These are phyloP conservation scores for Trifolium dubium DNA, from an alignment of 306 rosid species.

Conservation along the genomic window DNA sequence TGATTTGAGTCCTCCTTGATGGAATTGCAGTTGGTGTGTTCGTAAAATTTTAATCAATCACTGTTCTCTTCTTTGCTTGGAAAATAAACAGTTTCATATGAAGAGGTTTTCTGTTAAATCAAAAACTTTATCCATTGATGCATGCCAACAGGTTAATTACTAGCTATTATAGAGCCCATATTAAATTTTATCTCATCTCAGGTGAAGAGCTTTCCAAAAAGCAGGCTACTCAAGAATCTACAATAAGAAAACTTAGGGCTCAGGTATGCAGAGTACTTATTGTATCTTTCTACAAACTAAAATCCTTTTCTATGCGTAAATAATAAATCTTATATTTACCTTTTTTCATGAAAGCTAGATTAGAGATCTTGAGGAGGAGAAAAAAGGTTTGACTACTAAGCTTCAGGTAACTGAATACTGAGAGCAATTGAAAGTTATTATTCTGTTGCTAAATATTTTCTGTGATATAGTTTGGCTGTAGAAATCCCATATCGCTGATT, in stretches of 20 bases:
- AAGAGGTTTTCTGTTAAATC: constrained; percentile 25
- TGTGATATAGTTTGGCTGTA: constrained; percentile 10
- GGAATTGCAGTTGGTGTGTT: constrained; percentile 22
- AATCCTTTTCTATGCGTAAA: constrained; percentile 29
- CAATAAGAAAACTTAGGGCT: constrained; percentile 88
- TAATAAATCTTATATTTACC: constrained; percentile 36
- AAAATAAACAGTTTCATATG: constrained; percentile 27
- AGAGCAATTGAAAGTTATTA: constrained; percentile 13
- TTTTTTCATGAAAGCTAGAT: constrained; percentile 79
- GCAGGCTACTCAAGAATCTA: constrained; percentile 96
- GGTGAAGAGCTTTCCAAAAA: constrained; percentile 99
- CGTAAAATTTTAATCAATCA: no score
- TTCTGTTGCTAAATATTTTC: constrained; percentile 6
- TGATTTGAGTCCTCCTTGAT: constrained; percentile 23
- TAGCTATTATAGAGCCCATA: constrained; percentile 20
- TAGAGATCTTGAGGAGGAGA: constrained; percentile 99
- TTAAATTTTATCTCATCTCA: constrained; percentile 48
- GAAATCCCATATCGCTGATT: constrained; percentile 20
- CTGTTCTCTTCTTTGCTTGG: constrained; percentile 19
- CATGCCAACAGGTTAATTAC: constrained; percentile 27
- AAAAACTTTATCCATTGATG: constrained; percentile 15
- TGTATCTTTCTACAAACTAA: constrained; percentile 37
- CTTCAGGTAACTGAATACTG: constrained; percentile 78
- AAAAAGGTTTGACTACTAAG: constrained; percentile 85
- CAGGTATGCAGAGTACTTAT: constrained; percentile 64